Evolutionary conservation across 202 grass and related monocot genomes (phyloP).

Genomic region (Dendrocalamus latiflorus): DNA sequence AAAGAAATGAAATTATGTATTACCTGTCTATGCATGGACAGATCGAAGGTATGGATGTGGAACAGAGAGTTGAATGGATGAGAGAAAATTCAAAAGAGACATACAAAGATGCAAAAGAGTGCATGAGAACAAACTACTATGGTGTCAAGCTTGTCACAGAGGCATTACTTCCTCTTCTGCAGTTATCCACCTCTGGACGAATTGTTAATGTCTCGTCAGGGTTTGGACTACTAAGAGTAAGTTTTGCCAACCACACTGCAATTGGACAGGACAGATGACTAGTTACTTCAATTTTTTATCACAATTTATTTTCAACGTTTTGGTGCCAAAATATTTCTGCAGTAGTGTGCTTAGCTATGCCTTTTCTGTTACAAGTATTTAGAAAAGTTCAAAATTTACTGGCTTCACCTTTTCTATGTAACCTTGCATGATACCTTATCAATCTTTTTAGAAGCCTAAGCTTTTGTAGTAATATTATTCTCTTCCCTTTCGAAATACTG

Average conservation of each 20-base stretch:
- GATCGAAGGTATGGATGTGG: conserved; percentile 45
- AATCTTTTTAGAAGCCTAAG: not conserved
- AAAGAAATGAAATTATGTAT: not conserved
- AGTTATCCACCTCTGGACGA: conserved; percentile 44
- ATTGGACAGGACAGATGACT: not conserved
- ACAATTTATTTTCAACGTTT: not conserved
- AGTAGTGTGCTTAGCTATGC: not conserved
- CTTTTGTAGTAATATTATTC: not conserved
- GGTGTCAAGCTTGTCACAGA: conserved; percentile 50
- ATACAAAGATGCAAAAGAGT: conserved; percentile 51
- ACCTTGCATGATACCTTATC: not conserved
- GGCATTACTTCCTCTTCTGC: conserved; percentile 56
- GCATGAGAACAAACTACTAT: conserved; percentile 64
- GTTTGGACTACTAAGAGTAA: conserved; percentile 52
- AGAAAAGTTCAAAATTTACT: not conserved
- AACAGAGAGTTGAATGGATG: conserved; percentile 45
- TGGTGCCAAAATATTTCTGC: not conserved
- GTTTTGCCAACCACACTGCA: not conserved
- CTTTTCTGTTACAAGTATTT: not conserved
- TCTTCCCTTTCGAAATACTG: not conserved
- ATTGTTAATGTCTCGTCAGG: conserved; percentile 69
- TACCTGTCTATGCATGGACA: conserved; percentile 8
- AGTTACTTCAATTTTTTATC: not conserved
- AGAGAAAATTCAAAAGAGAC: conserved; percentile 41
- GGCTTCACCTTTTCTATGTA: not conserved